Evolutionary conservation across 176 grass and related monocot species (phyloP), one percentile per base, ranked within the genome.

Genomic region (Themeda triandra): DNA sequence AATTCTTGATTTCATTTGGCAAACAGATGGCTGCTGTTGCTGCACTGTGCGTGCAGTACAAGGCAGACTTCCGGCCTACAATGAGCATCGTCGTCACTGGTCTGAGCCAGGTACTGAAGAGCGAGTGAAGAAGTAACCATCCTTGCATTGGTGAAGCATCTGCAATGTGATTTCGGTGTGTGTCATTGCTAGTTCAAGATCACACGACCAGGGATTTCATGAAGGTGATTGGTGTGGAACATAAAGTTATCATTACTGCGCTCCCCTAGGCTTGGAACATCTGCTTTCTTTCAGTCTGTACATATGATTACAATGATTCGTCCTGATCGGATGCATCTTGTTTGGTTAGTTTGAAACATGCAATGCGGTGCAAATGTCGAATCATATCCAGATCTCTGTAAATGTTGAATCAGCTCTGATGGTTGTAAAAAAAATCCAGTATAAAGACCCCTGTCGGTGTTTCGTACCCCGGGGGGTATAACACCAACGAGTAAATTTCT

Each of bases 41-140:
- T 25, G 81, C 77, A 0, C 63, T 88, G 63, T 88, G 85, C 33
- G 13, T 88, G n/a, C 69, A 88, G 74, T 78, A 78, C n/a, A 63
- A 82, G 31, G 68, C 81, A 0, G 76, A 88, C 9, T 71, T 45
- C 68, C 81, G 89, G 64, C 89, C 89, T 28, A 71, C 66, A 13
- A 91, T 91, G 89, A 85, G 65, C 63, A 91, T 85, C 66, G 89
- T 91, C 13, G 89, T 91, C 32, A 82, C 67, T 36, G 86, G 81
- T 83, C 56, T 88, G 32, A 64, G 82, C 13, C 81, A 80, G 3
- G 71, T 88, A 23, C 19, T 88, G 66, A 27, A 88, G 37, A 75
- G 36, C 8, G 41, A 48, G 48, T 74, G 63, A 4, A 66, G 49
- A 29, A 73, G 12, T 42, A 3, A 54, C 51, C 32, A 6, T 10